phyloP scores from a whole-genome alignment of 164 flowering plant genomes.

The Litsea cubeba region DNA sequence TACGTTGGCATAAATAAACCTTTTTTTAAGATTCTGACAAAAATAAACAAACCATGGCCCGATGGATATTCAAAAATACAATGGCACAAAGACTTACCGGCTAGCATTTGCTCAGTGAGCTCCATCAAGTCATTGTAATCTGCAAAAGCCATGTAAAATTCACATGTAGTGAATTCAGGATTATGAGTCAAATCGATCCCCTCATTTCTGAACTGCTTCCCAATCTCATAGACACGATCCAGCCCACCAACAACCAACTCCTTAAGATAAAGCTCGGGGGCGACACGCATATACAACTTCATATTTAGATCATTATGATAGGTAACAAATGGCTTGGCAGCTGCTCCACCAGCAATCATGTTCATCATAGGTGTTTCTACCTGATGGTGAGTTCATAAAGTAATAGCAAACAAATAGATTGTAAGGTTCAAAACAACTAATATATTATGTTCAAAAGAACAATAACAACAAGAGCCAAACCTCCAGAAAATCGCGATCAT shows the following conservation, averaged over 20 bases:
- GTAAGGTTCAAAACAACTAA: not conserved
- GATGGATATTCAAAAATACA: not conserved
- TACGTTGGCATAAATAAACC: not conserved
- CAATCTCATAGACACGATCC: conserved; percentile 91
- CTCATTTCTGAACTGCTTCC: conserved; percentile 93
- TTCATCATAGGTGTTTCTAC: conserved; percentile 99
- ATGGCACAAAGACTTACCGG: conserved; percentile 43
- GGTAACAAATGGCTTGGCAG: conserved; percentile 93
- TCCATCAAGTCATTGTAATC: conserved; percentile 94
- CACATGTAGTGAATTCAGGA: conserved; percentile 96
- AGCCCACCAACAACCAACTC: conserved; percentile 89
- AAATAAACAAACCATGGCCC: not conserved
- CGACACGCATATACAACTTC: conserved; percentile 82
- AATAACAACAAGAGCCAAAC: conserved; percentile 28
- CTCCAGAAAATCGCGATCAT: conserved; percentile 77
- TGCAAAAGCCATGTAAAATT: conserved; percentile 95
- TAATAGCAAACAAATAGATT: not conserved
- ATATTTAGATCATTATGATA: conserved; percentile 86
- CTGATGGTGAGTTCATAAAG: conserved; percentile 25
- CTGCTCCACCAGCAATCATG: conserved; percentile 98
- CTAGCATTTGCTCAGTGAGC: conserved; percentile 76
- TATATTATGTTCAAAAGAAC: not conserved
- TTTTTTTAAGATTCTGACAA: not conserved
- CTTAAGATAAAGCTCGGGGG: conserved; percentile 94
- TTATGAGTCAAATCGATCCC: conserved; percentile 95